Evolutionary conservation across 768 basidiomycete genomes (phyloP).

Genomic region (Phlebiopsis gigantea): DNA sequence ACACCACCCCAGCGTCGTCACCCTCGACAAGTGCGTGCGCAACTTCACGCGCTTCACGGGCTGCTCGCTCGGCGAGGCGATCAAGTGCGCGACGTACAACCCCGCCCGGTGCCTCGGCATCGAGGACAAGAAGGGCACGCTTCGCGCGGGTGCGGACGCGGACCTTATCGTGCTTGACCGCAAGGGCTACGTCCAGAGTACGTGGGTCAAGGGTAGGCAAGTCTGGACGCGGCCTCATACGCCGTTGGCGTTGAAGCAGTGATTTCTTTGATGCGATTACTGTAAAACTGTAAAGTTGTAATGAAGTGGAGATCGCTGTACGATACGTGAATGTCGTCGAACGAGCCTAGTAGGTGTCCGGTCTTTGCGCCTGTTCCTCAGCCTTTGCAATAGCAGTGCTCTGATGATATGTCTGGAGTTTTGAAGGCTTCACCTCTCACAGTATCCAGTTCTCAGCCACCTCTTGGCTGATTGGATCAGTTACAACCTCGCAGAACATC

Average conservation of each 20-base stretch:
- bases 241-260: background rate
- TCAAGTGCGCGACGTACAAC: slow-evolving; percentile 81
- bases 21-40: slow-evolving; percentile 78
- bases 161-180: slow-evolving; percentile 76
- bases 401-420: too few relatives aligned
- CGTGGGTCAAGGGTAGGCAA: slow-evolving; percentile 74
- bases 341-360: too few relatives aligned
- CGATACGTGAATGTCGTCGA: background rate
- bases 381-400: too few relatives aligned
- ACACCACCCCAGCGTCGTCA: slow-evolving; percentile 54
- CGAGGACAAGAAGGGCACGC: slow-evolving; percentile 73
- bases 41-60: slow-evolving; percentile 84
- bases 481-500: too few relatives aligned
- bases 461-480: too few relatives aligned
- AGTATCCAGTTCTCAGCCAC: too few relatives aligned
- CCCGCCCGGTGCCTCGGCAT: slow-evolving; percentile 81
- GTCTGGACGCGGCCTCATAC: slow-evolving; percentile 45
- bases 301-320: background rate
- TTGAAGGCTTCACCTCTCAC: too few relatives aligned
- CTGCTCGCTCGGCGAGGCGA: slow-evolving; percentile 76
- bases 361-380: too few relatives aligned
- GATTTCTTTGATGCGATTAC: background rate
- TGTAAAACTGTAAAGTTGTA: background rate
- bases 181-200: slow-evolving; percentile 58
- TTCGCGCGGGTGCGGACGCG: slow-evolving; percentile 80